Evolutionary conservation across 2,329 filamentous ascomycete genomes (phyloP), one percentile per base, ranked within the genome.

Genomic region (Trichophyton mentagrophytes): DNA sequence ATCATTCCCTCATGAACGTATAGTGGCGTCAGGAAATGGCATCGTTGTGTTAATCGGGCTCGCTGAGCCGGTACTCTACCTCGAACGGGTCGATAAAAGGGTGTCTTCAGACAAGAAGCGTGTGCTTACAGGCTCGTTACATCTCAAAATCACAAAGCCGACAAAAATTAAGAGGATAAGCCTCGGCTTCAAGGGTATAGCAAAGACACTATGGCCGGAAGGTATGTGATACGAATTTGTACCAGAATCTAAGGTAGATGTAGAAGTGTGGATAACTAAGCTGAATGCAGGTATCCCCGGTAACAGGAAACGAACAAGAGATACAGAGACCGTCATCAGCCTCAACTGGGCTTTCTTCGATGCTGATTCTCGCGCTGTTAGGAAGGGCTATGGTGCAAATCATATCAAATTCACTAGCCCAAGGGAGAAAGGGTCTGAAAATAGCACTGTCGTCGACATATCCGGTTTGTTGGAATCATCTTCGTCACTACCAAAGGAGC

Each of bases 261-360:
- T 27, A 51, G 22, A 13, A 42, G 46, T 36, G 7, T 25, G 27
- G 51, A 6, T 33, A 44, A 57, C 15, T 51, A 57, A 47, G 27
- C 46, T 36, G 51, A 6, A 36, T 59, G 15, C 64, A 85, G 84
- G 90, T 58, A 93, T 97, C 33, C 92, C 93, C 2, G 90, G 91
- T 0, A 81, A 86, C 20, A 55, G 51, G 51, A 55, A 55, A 61
- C 96, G 95, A 72, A 81, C 86, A 0, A 88, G 95, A 46, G 90
- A 97, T 70, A 88, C 89, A 64, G 88, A 93, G 66, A 89, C 85
- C 2, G 80, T 97, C 62, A 86, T 95, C 73, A 92, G 88, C 46
- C 91, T 96, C 69, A 92, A 85, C 17, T 85, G 90, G 74, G 92
- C 87, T 0, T 97, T 97, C 71, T 99, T 96, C 79, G 95, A 96